Base-by-base conservation (phyloP, 495 filamentous ascomycete species). In the Hypomontagnella monticulosa region DNA sequence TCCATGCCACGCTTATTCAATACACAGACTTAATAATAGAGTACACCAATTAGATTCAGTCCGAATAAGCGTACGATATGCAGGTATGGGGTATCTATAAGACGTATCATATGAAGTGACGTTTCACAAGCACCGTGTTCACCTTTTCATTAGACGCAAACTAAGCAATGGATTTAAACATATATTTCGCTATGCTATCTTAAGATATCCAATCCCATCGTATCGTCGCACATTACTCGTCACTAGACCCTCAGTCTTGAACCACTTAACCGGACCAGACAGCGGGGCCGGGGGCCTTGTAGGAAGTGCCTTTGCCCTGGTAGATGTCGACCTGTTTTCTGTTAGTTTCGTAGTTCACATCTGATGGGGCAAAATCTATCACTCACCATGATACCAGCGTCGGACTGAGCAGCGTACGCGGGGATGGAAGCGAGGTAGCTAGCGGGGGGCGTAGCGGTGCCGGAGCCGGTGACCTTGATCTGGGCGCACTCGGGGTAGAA, bases 401-500 rank as follows among this genome's bases (percentile, higher is more conserved):
- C 83, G 40, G 63, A 76, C 65, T 83, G 76, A 34, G 74, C 74
- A 60, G 80, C 80, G 57, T 84, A 84, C 41, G 76, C 79, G 8
- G 84, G 84, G 52, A 87, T 83, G 34, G 76, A 75, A 10, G 77
- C 76, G 53, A 85, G 75, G 69, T 69, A 78, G 14, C 58, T 67
- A 32, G 76, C 76, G 32, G 73, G 69, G 3, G 84, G 84, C 40
- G 67, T 51, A 0, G 73, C 78, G 15, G 72, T 78, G 41, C 84
- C 84, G 23, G 76, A 76, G 27, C 84, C 84, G 20, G 78, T 80
- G 47, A 87, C 78, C 30, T 69, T 75, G 61, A 87, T 59, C 75
- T 85, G 84, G 0, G 84, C 84, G 58, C 84, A 87, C 72, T 87
- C 84, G 52, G 84, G 80, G 75, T 87, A 87, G 70, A 85, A 87